Base-by-base conservation (phyloP, 805 yeast genomes). In the Kuraishia floccosa region DNA sequence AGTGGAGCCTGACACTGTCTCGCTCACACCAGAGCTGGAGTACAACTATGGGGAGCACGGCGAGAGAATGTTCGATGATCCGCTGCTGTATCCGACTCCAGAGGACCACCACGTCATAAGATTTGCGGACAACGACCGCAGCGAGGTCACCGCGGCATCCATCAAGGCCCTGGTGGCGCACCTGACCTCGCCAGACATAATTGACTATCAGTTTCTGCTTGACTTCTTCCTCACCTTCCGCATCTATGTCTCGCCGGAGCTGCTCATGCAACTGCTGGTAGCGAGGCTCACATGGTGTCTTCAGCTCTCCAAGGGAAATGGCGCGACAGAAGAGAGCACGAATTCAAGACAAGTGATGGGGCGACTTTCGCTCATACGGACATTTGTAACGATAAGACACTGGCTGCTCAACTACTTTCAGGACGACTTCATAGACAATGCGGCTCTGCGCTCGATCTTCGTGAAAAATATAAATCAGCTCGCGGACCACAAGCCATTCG, bases 181-280 rank as follows among this genome's bases (percentile, higher is more conserved):
- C 41, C 49, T 78, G 19, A 78, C 94, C 2, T 72, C 83, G 8
- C 87, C 91, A 4, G 70, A 73, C 35, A 55, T 72, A 5, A 68
- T 89, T 12, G 87, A 85, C 50, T 89, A 89, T 50, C 71, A 74
- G 38, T 64, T 80, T 24, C 58, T 87, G 33, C 71, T 87, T 29
- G 96, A 91, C 56, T 86, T 91, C 50, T 83, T 89, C 50, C 64
- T 89, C 30, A 76, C 94, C 1, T 87, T 72, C 54, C 63, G 97
- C 30, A 65, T 75, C 32, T 86, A 82, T 47, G 57, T 79, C 24
- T 57, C 72, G 12, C 52, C 78, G n/a, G 47, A 57, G 12, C 66
- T 71, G 9, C 62, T 89, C 12, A 55, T 85, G 49, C 67, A 69
- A 34, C 54, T 80, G 21, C 54, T 87, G 21, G 46, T 78, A 16